Conservation (phyloP, 305 asterid genomes). For the Rubia tinctorum region DNA sequence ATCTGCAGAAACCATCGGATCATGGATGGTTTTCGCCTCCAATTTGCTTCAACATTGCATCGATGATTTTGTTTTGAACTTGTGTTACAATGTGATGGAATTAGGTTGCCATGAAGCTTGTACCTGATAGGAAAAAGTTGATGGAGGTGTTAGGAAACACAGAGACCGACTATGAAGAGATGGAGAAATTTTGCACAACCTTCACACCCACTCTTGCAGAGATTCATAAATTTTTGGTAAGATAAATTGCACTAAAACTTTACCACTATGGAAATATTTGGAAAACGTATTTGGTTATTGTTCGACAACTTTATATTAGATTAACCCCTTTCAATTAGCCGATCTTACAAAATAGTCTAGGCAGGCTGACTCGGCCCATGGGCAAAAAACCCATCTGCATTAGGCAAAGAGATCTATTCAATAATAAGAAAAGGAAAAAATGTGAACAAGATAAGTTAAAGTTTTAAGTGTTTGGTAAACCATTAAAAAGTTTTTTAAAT, state of each 20-base stretch:
- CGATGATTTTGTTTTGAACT: background rate
- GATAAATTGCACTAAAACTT: background rate
- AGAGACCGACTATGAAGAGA: slow-evolving; percentile 47
- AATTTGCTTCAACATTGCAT: background rate
- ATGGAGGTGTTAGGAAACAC: slow-evolving; percentile 63
- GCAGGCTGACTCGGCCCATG: too few relatives aligned
- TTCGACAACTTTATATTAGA: too few relatives aligned
- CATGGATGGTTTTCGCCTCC: background rate
- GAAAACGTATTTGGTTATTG: too few relatives aligned
- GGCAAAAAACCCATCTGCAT: too few relatives aligned
- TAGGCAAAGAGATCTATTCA: too few relatives aligned
- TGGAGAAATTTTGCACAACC: slow-evolving; percentile 47
- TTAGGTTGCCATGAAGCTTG: slow-evolving; percentile 75
- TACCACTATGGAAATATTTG: background rate
- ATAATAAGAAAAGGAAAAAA: too few relatives aligned
- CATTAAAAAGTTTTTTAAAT: too few relatives aligned
- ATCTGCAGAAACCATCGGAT: too few relatives aligned
- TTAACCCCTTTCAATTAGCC: too few relatives aligned
- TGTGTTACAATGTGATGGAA: background rate
- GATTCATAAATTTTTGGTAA: slow-evolving; percentile 76
- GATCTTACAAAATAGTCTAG: too few relatives aligned
- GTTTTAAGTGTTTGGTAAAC: too few relatives aligned
- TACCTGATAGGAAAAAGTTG: slow-evolving; percentile 80
- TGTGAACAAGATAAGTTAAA: too few relatives aligned
- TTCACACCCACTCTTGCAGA: slow-evolving; percentile 58